A percentile compares a stretch with the other conserved stretches of the same genome.
Conservation (phyloP, 495 filamentous ascomycete species). For the Penicillium goetzii region DNA sequence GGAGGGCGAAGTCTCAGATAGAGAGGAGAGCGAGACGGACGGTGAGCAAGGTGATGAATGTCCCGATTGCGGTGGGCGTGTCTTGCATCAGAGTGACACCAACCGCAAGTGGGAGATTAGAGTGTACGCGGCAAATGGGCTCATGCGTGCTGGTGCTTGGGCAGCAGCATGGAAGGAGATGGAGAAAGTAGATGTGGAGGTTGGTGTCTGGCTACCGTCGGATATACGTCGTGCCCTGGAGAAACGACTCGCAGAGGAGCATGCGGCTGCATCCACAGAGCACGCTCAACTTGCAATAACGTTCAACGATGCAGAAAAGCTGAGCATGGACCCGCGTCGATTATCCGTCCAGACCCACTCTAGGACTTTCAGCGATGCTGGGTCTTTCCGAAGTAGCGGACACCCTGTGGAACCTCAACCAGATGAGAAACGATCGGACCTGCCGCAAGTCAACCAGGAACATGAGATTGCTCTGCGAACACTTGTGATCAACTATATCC, state of each 20-base stretch:
- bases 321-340: slow-evolving; percentile 17
- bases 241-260: slow-evolving; percentile 39
- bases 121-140: slow-evolving; percentile 89
- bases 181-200: slow-evolving; percentile 94
- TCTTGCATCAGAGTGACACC: slow-evolving; percentile 50
- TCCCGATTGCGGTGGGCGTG: slow-evolving; percentile 60
- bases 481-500: slow-evolving; percentile 69
- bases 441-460: slow-evolving; percentile 5
- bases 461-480: slow-evolving; percentile 55
- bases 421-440: neutral
- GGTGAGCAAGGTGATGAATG: slow-evolving; percentile 56
- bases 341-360: slow-evolving; percentile 16
- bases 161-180: slow-evolving; percentile 93
- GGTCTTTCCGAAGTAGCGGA: slow-evolving; percentile 11
- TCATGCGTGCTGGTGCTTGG: slow-evolving; percentile 93
- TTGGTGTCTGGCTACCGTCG: slow-evolving; percentile 70
- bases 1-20: slow-evolving; percentile 38
- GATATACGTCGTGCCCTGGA: slow-evolving; percentile 53
- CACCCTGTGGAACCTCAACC: neutral
- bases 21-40: slow-evolving; percentile 39
- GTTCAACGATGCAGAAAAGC: slow-evolving; percentile 21
- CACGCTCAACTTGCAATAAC: slow-evolving; percentile 7
- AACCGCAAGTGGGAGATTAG: slow-evolving; percentile 78
- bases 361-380: slow-evolving; percentile 13
- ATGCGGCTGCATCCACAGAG: slow-evolving; percentile 10